Percentiles rank a stretch among this genome's conserved stretches.
phyloP scores from a whole-genome alignment of 2,329 filamentous ascomycete species.

The Fusarium sp. region DNA sequence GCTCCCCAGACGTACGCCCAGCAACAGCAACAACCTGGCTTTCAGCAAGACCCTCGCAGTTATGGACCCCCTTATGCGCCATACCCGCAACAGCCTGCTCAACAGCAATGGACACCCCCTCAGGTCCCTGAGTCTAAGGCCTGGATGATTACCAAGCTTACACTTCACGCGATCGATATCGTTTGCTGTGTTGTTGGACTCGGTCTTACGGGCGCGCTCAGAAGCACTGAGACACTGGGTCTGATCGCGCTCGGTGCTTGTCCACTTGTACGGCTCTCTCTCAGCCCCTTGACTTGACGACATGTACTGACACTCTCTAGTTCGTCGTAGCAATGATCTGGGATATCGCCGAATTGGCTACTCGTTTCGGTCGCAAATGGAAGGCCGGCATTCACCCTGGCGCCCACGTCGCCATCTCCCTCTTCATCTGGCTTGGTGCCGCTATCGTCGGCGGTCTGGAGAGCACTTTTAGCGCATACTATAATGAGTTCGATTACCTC shows the following conservation, averaged over 20 bases:
- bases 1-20: slow-evolving; percentile 12
- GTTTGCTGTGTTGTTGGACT: slow-evolving; percentile 42
- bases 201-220: slow-evolving; percentile 42
- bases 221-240: slow-evolving; percentile 4
- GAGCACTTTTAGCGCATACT: slow-evolving; percentile 23
- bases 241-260: slow-evolving; percentile 19
- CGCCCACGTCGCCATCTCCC: slow-evolving; percentile 54
- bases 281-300: neutral
- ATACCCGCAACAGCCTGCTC: slow-evolving; percentile 36
- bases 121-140: slow-evolving; percentile 21
- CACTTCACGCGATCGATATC: slow-evolving; percentile 43
- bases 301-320: slow-evolving; percentile 38
- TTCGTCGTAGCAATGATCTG: slow-evolving; percentile 50
- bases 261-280: slow-evolving; percentile 30
- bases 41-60: slow-evolving; percentile 36
- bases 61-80: slow-evolving; percentile 42
- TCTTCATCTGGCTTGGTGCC: slow-evolving; percentile 54
- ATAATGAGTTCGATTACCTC: slow-evolving; percentile 20
- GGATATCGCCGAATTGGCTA: slow-evolving; percentile 52
- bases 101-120: slow-evolving; percentile 28
- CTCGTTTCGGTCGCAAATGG: slow-evolving; percentile 46
- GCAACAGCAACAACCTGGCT: slow-evolving; percentile 26
- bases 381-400: slow-evolving; percentile 54
- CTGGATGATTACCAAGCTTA: slow-evolving; percentile 46
- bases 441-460: slow-evolving; percentile 41